Conservation (phyloP, 257 asterid genomes). For the Solanum tacnaense region DNA sequence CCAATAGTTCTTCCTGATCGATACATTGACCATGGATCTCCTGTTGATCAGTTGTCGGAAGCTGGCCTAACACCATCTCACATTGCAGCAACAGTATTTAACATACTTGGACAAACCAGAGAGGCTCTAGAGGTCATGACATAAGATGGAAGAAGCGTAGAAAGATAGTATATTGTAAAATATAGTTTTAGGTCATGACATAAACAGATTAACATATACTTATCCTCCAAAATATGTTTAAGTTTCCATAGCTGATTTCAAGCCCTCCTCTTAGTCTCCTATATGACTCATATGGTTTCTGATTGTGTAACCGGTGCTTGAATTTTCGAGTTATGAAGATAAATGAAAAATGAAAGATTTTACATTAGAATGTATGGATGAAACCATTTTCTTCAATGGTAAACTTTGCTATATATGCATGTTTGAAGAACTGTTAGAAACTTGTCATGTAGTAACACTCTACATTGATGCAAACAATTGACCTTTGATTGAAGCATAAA, state of each 20-base stretch:
- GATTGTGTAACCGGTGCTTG: background rate
- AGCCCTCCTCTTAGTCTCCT: background rate
- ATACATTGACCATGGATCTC: slow-evolving; percentile 89
- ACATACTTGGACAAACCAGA: slow-evolving; percentile 75
- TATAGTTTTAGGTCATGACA: slow-evolving; percentile 9
- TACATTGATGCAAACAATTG: background rate
- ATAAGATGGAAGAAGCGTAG: slow-evolving; percentile 8
- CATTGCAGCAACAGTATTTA: slow-evolving; percentile 79
- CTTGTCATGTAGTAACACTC: background rate
- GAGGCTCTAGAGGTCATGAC: slow-evolving; percentile 84
- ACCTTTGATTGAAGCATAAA: background rate
- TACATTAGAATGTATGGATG: background rate
- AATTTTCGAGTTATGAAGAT: background rate
- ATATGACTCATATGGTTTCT: background rate
- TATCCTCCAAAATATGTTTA: background rate
- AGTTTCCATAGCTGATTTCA: background rate
- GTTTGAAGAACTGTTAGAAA: background rate
- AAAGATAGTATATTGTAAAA: background rate
- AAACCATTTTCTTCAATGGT: background rate
- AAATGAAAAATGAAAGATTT: background rate
- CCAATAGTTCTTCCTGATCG: slow-evolving; percentile 95
- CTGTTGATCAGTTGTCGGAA: slow-evolving; percentile 52
- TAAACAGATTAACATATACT: background rate
- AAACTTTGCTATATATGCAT: background rate
- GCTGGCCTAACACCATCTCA: slow-evolving; percentile 82